Evolutionary conservation across 345 rosid genomes (phyloP).

Genomic region (Euphorbia pulcherrima): DNA sequence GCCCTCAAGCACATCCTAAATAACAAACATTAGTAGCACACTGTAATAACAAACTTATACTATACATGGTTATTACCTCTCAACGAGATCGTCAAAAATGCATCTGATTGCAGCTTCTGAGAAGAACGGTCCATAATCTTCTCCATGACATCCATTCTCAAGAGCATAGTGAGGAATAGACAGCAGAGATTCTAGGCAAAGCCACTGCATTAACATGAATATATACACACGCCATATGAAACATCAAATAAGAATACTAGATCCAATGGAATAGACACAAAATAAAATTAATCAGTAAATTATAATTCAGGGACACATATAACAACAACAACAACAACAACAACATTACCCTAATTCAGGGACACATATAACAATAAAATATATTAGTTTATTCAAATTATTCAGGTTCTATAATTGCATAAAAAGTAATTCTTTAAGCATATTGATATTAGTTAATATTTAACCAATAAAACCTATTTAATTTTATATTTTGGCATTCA

Average conservation of each 20-base stretch:
- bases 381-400: not conserved
- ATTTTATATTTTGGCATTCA: not conserved
- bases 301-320: not conserved
- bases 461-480: not conserved
- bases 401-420: not conserved
- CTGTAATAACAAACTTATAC: not conserved
- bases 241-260: not conserved
- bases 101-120: slow-evolving; percentile 57
- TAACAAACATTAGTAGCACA: not conserved
- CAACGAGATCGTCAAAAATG: slow-evolving; percentile 63
- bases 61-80: slow-evolving; percentile 50
- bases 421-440: not conserved
- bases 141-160: slow-evolving; percentile 44
- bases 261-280: not conserved
- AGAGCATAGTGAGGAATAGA: slow-evolving; percentile 48
- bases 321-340: no score
- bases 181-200: slow-evolving; percentile 68
- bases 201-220: slow-evolving; percentile 54
- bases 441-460: not conserved
- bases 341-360: no score
- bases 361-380: not conserved
- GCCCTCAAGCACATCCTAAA: slow-evolving; percentile 6
- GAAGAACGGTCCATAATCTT: slow-evolving; percentile 42
- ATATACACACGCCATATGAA: slow-evolving; percentile 1
- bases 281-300: not conserved